Evolutionary conservation across 2,329 filamentous ascomycete genomes (phyloP).

Genomic region (Monosporascus sp.): DNA sequence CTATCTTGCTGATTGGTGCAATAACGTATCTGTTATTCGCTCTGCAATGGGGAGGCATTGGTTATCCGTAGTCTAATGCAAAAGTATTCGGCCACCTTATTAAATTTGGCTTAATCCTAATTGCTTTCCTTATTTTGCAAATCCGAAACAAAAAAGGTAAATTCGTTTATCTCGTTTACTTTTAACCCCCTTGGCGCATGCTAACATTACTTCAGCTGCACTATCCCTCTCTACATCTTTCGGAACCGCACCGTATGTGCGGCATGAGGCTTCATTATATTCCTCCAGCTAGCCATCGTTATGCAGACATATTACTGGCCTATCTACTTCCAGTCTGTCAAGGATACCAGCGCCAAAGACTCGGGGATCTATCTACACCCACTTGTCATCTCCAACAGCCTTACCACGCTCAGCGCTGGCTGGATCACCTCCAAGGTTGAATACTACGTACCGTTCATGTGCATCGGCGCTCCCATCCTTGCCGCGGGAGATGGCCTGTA

Average conservation of each 20-base stretch:
- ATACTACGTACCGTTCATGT: constrained; percentile 9
- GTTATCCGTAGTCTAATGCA: constrained; percentile 16
- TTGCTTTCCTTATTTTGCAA: neutral
- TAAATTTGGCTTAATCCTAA: constrained; percentile 6
- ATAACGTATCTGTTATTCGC: constrained; percentile 13
- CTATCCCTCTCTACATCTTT: constrained; percentile 1
- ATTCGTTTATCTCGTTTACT: neutral
- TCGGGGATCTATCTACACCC: constrained; percentile 3
- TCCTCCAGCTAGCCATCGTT: constrained; percentile 16
- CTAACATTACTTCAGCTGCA: neutral
- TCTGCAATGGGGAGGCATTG: constrained; percentile 18
- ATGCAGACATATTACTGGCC: constrained; percentile 12
- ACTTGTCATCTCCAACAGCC: constrained; percentile 2
- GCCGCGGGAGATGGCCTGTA: constrained; percentile 6
- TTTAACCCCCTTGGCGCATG: neutral
- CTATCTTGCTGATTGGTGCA: neutral
- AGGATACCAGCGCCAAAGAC: constrained; percentile 1
- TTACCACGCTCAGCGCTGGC: constrained; percentile 5
- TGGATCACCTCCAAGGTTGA: constrained; percentile 1
- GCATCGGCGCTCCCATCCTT: constrained; percentile 5
- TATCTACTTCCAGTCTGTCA: constrained; percentile 19
- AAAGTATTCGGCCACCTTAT: constrained; percentile 18
- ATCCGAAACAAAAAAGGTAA: neutral
- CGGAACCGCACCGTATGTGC: constrained; percentile 3
- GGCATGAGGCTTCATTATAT: constrained; percentile 7